These are phyloP conservation scores for Coemansia sp. DNA, from an alignment of 192 early-diverging fungal species.

Conservation along the genomic window DNA sequence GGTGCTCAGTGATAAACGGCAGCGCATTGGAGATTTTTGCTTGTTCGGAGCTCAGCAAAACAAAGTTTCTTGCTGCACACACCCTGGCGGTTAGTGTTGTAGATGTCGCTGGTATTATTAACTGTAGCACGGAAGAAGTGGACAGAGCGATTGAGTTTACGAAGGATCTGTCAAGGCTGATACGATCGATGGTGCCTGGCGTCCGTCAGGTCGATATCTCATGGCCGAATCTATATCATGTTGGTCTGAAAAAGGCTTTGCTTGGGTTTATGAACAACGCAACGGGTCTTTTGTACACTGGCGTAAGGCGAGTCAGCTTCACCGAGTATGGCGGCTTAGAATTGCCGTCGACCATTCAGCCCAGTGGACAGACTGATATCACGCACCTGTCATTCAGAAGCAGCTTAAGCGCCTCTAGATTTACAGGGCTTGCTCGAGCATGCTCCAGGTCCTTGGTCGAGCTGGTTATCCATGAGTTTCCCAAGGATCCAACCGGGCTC, in stretches of 20 bases:
- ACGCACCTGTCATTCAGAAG: constrained; percentile 5
- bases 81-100: not conserved
- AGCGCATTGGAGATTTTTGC: not conserved
- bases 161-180: not conserved
- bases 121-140: not conserved
- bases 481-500: not conserved
- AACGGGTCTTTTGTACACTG: not conserved
- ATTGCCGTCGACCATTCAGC: not conserved
- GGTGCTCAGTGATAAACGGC: constrained; percentile 2
- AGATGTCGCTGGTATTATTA: not conserved
- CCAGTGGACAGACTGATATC: not conserved
- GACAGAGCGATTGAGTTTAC: not conserved
- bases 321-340: constrained; percentile 7
- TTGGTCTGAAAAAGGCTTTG: not conserved
- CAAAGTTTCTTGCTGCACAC: not conserved
- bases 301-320: not conserved
- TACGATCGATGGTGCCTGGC: not conserved
- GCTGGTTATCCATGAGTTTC: constrained; percentile 1
- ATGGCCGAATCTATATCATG: constrained; percentile 5
- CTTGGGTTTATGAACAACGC: not conserved
- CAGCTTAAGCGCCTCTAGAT: not conserved
- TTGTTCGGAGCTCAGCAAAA: not conserved
- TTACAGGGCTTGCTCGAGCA: not conserved
- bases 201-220: not conserved
- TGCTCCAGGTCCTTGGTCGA: not conserved